Evolutionary conservation across 176 grass and related monocot species (phyloP).

Genomic region (Aegilops longissima): DNA sequence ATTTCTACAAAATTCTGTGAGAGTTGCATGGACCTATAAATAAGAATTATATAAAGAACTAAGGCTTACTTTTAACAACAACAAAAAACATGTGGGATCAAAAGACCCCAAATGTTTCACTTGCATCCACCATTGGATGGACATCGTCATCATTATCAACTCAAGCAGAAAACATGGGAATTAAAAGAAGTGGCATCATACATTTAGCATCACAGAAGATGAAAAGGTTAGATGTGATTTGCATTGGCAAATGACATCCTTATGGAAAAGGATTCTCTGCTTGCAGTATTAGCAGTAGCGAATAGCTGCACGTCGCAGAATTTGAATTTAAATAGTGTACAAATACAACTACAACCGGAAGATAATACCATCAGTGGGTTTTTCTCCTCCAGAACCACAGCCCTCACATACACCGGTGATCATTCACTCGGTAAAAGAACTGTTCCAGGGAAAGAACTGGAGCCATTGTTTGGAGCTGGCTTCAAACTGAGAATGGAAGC

Average conservation of each 20-base stretch:
- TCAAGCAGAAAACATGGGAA: conserved; percentile 15
- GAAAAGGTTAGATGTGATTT: not conserved
- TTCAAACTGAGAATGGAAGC: conserved; percentile 70
- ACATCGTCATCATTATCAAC: not conserved
- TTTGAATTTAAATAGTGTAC: conserved; percentile 33
- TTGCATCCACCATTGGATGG: not conserved
- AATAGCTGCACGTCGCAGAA: conserved; percentile 18
- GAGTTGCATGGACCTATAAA: not conserved
- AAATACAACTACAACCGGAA: conserved; percentile 39
- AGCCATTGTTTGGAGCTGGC: conserved; percentile 78
- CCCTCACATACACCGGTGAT: not conserved
- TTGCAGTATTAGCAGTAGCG: conserved; percentile 12
- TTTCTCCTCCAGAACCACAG: conserved; percentile 20
- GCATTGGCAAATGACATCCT: not conserved
- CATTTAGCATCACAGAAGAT: conserved; percentile 17
- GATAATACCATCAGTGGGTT: not conserved
- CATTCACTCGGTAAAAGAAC: conserved; percentile 65
- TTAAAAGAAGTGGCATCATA: not conserved
- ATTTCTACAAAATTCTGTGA: not conserved
- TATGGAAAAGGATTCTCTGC: conserved; percentile 4
- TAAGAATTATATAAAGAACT: not conserved
- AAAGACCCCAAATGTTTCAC: not conserved
- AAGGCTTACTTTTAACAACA: not conserved
- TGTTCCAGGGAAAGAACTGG: conserved; percentile 55
- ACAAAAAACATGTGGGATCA: not conserved